Percentiles rank a stretch among this genome's conserved stretches.
Conservation (phyloP, 2,329 filamentous ascomycete species). For the Claviceps fusiformis region DNA sequence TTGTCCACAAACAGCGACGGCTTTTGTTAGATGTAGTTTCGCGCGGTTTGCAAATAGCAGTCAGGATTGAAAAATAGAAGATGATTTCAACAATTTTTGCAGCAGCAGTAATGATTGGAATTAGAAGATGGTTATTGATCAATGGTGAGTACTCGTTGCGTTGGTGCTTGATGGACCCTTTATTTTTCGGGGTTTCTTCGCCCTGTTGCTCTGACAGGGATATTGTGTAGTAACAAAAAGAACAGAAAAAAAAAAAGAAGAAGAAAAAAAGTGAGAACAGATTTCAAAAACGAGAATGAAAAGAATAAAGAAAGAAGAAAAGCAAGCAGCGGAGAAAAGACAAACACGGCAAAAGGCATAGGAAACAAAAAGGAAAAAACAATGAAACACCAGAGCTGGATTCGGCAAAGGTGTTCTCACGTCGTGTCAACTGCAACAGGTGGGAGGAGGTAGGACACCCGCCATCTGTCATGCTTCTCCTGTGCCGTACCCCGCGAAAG, state of each 20-base stretch:
- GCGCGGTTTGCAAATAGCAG: neutral
- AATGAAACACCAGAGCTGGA: neutral
- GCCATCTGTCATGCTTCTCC: neutral
- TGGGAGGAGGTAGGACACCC: neutral
- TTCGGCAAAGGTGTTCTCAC: neutral
- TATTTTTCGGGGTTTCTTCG: no score
- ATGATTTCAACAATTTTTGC: neutral
- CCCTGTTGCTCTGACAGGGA: no score
- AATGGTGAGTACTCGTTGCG: neutral
- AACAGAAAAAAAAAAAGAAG: no score
- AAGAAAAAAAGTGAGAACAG: no score
- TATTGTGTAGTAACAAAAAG: no score
- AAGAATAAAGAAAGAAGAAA: neutral
- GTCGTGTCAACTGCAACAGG: neutral
- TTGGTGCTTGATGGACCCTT: neutral
- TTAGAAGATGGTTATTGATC: neutral
- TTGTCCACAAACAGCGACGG: neutral
- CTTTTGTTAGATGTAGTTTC: neutral
- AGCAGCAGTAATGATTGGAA: no score
- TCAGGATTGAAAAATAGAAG: neutral
- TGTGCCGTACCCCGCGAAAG: neutral
- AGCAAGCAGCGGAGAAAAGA: neutral
- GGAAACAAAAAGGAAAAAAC: neutral
- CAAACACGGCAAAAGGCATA: no score
- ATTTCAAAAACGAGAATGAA: no score